Evolutionary conservation across 139 green algal genomes (phyloP).

Genomic region (Edaphochlamys debaryana): DNA sequence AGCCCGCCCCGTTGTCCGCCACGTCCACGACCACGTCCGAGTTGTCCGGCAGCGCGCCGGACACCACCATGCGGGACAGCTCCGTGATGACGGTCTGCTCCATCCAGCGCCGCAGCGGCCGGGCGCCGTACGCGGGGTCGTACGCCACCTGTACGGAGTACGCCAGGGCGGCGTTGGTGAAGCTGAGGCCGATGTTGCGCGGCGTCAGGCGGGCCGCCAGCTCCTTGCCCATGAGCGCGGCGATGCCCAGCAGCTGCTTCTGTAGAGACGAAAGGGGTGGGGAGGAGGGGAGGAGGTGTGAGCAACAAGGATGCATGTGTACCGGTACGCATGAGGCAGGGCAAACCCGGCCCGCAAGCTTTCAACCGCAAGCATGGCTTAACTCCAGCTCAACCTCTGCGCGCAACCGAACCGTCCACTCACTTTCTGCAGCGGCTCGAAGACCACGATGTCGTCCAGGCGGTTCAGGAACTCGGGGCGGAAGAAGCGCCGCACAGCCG

Average conservation of each 20-base stretch:
- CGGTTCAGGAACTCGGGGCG: constrained; percentile 91
- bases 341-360: no score
- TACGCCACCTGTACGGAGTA: constrained; percentile 60
- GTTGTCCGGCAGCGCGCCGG: constrained; percentile 60
- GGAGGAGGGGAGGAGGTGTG: neutral
- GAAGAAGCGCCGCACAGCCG: constrained; percentile 61
- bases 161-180: constrained; percentile 64
- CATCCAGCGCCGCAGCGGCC: constrained; percentile 74
- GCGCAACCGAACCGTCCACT: no score
- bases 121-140: constrained; percentile 66
- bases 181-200: constrained; percentile 40
- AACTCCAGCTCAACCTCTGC: no score
- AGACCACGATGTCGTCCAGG: constrained; percentile 91
- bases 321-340: no score
- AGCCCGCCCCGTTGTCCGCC: neutral
- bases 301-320: constrained; percentile 44
- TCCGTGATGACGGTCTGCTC: constrained; percentile 73
- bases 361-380: no score
- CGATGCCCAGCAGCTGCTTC: constrained; percentile 21
- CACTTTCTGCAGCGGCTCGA: constrained; percentile 65
- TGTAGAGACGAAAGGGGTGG: no score
- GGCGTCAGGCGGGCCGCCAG: constrained; percentile 22
- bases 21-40: constrained; percentile 14
- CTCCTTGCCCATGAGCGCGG: constrained; percentile 6
- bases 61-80: constrained; percentile 68